Conservation (phyloP, 139 green algal genomes). For the Chlamydomonas applanata region DNA sequence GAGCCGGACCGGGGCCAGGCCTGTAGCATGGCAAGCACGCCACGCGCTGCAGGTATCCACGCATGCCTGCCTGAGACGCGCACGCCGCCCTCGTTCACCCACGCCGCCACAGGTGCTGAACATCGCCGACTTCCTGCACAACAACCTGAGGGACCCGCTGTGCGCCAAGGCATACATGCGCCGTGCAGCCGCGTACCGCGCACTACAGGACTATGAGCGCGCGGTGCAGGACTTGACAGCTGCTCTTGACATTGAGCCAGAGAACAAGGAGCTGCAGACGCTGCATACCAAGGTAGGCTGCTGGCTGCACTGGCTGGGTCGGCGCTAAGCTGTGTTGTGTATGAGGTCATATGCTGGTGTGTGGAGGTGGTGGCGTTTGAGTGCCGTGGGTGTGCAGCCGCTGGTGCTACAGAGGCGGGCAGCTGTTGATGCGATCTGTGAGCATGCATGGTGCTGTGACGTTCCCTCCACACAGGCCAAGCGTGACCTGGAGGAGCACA, state of each 20-base stretch:
- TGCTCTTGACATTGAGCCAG: conserved; percentile 30
- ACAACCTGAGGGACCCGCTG: conserved; percentile 50
- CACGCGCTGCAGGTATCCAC: no score
- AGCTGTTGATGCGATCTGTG: no score
- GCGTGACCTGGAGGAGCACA: conserved; percentile 17
- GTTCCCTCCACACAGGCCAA: conserved; percentile 3
- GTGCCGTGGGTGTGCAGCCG: no score
- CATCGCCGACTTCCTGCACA: conserved; percentile 62
- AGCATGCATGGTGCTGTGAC: no score
- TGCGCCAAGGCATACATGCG: conserved; percentile 67
- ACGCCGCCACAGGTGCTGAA: conserved; percentile 49
- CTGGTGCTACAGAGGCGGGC: no score
- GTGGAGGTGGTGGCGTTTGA: no score
- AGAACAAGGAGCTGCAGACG: conserved; percentile 24
- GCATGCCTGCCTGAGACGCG: no score
- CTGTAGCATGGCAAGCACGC: not conserved
- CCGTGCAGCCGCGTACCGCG: conserved; percentile 51
- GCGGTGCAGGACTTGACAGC: conserved; percentile 43
- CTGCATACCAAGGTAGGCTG: conserved; percentile 12
- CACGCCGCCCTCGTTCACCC: not conserved
- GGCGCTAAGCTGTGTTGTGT: no score
- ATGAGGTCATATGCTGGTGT: no score
- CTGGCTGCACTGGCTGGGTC: no score
- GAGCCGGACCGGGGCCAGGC: not conserved
- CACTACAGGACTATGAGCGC: conserved; percentile 34